A percentile compares a stretch with the other conserved stretches of the same genome.
Conservation (phyloP, 2,329 filamentous ascomycete species). For the Didymella sp. region DNA sequence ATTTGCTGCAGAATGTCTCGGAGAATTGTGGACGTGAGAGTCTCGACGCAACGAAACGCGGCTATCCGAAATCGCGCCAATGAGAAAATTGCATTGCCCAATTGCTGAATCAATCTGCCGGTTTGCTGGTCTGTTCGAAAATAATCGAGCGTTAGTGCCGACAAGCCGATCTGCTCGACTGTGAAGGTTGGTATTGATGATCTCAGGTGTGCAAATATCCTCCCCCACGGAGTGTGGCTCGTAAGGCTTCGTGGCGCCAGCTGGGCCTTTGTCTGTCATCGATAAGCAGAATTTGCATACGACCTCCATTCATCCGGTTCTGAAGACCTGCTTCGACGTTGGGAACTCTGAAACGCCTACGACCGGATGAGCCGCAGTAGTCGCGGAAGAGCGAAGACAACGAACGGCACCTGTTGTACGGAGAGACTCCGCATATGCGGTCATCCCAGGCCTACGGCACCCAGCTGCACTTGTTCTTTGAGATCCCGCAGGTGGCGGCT, state of each 20-base stretch:
- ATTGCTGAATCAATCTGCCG: background rate
- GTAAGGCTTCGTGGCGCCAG: background rate
- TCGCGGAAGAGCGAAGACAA: slow-evolving; percentile 6
- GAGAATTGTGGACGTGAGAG: slow-evolving; percentile 5
- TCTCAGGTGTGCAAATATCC: background rate
- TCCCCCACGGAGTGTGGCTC: background rate
- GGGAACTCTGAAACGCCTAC: slow-evolving; percentile 16
- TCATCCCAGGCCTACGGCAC: slow-evolving; percentile 15
- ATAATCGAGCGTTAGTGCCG: background rate
- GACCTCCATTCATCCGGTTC: slow-evolving; percentile 6
- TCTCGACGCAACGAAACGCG: background rate
- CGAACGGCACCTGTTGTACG: slow-evolving; percentile 10
- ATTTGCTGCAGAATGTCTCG: slow-evolving; percentile 2
- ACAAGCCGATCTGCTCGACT: background rate
- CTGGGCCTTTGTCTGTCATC: background rate
- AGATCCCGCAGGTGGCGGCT: slow-evolving; percentile 21
- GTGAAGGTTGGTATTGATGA: background rate
- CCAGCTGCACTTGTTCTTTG: slow-evolving; percentile 12
- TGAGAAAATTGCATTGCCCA: background rate
- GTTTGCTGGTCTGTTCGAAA: background rate
- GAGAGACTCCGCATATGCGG: slow-evolving; percentile 13
- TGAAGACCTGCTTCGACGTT: slow-evolving; percentile 8
- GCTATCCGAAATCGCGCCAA: background rate
- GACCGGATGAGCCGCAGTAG: slow-evolving; percentile 14
- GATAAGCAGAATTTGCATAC: slow-evolving; percentile 4